Conservation (phyloP, 2,329 filamentous ascomycete genomes). For the Aciculosporium take region DNA sequence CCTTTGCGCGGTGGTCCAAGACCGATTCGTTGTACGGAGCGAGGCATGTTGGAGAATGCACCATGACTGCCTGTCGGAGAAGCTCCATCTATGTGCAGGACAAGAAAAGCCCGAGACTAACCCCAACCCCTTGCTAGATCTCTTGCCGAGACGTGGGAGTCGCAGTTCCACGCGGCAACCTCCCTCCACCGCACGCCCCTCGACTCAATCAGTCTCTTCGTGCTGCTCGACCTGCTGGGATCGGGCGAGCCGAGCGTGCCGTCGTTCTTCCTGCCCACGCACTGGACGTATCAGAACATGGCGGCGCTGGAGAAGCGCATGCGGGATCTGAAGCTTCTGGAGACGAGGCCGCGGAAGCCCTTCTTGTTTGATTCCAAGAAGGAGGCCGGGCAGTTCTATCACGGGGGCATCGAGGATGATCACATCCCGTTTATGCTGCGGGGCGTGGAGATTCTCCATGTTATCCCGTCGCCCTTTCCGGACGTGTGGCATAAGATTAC, state of each 20-base stretch:
- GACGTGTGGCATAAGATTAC: conserved; percentile 71
- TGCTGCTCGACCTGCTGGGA: conserved; percentile 84
- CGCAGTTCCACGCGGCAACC: conserved; percentile 49
- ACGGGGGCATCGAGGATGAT: conserved; percentile 59
- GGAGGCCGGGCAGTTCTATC: conserved; percentile 28
- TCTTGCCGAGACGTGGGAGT: conserved; percentile 72
- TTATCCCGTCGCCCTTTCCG: conserved; percentile 68
- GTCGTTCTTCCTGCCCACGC: conserved; percentile 78
- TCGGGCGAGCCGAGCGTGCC: conserved; percentile 53
- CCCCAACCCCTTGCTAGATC: too few relatives aligned
- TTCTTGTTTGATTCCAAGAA: conserved; percentile 57
- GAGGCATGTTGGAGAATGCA: conserved; percentile 34
- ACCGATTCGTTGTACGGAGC: conserved; percentile 81
- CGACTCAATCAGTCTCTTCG: conserved; percentile 70
- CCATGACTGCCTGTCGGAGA: too few relatives aligned
- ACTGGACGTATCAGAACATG: conserved; percentile 81
- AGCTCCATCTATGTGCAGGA: too few relatives aligned
- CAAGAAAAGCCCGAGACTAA: too few relatives aligned
- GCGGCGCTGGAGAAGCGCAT: conserved; percentile 61
- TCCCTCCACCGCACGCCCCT: conserved; percentile 65
- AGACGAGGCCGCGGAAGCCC: conserved; percentile 33
- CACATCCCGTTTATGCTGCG: conserved; percentile 80
- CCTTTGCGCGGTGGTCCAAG: conserved; percentile 66
- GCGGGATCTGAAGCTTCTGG: conserved; percentile 50
- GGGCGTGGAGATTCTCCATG: conserved; percentile 76